Conservation (phyloP, 2,329 filamentous ascomycete genomes). For the Pezicula rhizophila region DNA sequence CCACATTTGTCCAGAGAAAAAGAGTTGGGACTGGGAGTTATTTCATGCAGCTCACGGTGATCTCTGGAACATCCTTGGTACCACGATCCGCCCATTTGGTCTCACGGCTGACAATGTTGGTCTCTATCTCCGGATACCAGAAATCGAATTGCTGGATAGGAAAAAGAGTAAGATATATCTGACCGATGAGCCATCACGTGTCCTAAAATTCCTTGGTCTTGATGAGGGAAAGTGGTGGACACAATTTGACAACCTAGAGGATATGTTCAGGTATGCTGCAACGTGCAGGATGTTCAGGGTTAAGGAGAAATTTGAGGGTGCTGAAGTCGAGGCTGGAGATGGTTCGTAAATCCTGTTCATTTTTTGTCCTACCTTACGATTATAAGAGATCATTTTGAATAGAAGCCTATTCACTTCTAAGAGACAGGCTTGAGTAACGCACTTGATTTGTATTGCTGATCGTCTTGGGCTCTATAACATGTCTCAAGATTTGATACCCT, state of each 20-base stretch:
- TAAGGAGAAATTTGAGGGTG: constrained; percentile 24
- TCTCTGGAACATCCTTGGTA: constrained; percentile 58
- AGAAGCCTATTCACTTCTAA: too few relatives aligned
- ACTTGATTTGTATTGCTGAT: too few relatives aligned
- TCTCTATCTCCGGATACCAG: constrained; percentile 59
- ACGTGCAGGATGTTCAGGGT: constrained; percentile 53
- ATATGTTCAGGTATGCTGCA: constrained; percentile 57
- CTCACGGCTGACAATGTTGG: constrained; percentile 59
- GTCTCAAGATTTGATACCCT: too few relatives aligned
- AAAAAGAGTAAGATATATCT: constrained; percentile 52
- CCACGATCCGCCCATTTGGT: constrained; percentile 56
- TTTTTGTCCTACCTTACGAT: too few relatives aligned
- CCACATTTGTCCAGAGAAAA: constrained; percentile 40
- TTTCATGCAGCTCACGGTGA: constrained; percentile 73
- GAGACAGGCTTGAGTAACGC: too few relatives aligned
- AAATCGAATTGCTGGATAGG: constrained; percentile 56
- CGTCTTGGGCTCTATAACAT: too few relatives aligned
- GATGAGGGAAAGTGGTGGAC: constrained; percentile 41
- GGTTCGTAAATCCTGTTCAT: too few relatives aligned
- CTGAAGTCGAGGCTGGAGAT: constrained; percentile 6
- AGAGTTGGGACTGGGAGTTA: constrained; percentile 51
- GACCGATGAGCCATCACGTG: constrained; percentile 46
- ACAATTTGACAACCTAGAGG: constrained; percentile 48
- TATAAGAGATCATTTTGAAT: too few relatives aligned
- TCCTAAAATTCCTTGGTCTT: constrained; percentile 60